Base-by-base conservation (phyloP, 163 green algal species). In the Trebouxia gelatinosa region DNA sequence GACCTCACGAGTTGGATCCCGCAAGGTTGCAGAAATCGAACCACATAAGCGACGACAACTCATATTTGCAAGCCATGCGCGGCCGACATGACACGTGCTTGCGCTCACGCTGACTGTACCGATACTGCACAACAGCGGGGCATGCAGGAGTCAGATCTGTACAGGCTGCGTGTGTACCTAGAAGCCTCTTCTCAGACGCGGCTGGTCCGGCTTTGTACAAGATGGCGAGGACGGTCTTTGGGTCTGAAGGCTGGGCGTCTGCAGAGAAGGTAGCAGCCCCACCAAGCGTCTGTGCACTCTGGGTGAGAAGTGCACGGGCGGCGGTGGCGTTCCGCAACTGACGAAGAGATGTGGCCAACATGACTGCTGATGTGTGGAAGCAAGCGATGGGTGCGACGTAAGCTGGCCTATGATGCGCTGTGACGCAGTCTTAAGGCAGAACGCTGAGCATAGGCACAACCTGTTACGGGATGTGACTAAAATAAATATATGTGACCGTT, bases 161-260 rank as follows among this genome's bases (percentile, higher is more conserved):
- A 9, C 43, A 54, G 43, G 43, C 13, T 9, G 43, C 43, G 43
- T 37, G 5, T 43, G 5, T 62, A 81, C 76, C 76, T n/a, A 84
- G 54, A 7, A 79, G 28, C 5, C 61, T 23, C 34, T 74, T 78
- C 39, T 81, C 75, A 32, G 78, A 19, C 16, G 74, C 19, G 7
- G 40, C 66, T 46, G 57, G 32, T 28, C 80, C 80, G 32, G 72
- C 79, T 31, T 75, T 54, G 54, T 78, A 78, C 31, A 84, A 66
- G 13, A 81, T 64, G 4, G 75, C 80, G 11, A 84, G 31, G 7
- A 84, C 54, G 38, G 71, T 81, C 39, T 78, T 76, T 9, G 68
- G 46, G 43, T 76, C 68, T n/a, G 40, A 40, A 48, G 68, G 40
- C 28, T 76, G 39, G 16, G 31, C 37, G 23, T 39, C 68, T 37